phyloP scores from a whole-genome alignment of 371 early-diverging fungal species.

The Mortierella sp. region DNA sequence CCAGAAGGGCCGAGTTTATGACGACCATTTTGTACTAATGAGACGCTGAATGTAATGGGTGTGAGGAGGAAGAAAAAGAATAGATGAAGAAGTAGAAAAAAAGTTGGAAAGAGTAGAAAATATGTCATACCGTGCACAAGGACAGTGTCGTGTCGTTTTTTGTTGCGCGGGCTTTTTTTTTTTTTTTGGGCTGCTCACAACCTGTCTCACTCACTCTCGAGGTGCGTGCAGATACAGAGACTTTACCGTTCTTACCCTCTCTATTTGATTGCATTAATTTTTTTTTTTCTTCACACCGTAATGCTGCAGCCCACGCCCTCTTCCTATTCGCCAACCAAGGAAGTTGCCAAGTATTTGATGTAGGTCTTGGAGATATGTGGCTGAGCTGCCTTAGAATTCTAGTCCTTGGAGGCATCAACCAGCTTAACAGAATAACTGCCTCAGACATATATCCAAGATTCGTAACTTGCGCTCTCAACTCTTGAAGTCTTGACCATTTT shows the following conservation, averaged over 20 bases:
- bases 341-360: neutral
- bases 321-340: neutral
- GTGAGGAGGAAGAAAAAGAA: neutral
- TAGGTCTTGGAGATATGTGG: neutral
- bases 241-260: neutral
- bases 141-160: neutral
- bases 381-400: neutral
- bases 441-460: too few relatives aligned
- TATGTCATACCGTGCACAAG: neutral
- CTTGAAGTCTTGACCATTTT: too few relatives aligned
- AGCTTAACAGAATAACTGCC: too few relatives aligned
- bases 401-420: neutral
- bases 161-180: conserved; percentile 2
- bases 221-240: neutral
- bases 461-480: too few relatives aligned
- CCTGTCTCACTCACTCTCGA: too few relatives aligned
- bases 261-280: neutral
- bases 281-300: too few relatives aligned
- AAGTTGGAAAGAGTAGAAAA: neutral
- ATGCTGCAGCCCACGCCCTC: neutral
- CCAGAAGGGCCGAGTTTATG: conserved; percentile 59
- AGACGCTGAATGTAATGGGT: neutral
- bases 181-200: too few relatives aligned
- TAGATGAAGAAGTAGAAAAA: conserved; percentile 7
- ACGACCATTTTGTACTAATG: conserved; percentile 38